Base-by-base conservation (phyloP, 73 alveolate genomes). In the Halteria grandinella region DNA sequence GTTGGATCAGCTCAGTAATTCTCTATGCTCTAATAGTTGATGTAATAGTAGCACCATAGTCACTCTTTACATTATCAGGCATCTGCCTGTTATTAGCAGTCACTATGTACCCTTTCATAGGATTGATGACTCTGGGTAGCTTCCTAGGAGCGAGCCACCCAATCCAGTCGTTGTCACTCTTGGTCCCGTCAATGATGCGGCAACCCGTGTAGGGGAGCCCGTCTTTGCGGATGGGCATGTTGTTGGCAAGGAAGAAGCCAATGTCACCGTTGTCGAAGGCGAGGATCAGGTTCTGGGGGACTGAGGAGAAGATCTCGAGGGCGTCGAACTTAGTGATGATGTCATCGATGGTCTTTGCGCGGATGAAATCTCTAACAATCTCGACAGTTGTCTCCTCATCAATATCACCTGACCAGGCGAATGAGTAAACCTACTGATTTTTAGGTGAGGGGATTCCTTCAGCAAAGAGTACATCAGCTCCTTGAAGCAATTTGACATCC, bases 31-130 rank as follows among this genome's bases (percentile, higher is more conserved):
- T 88, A 8, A 87, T 55, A 49, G 91, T 78, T 8, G 75, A 37
- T 1, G 77, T 55, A 34, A 58, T 29, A 10, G 76, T 40, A 15
- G 73, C 70, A 15, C 86, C 91, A 59, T 58, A 45, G 23, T 58
- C 83, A 11, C 24, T 12, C 12, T 72, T 50, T 5, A 54, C 57
- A 36, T 71, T 53, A 15, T 57, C 82, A 24, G 95, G 71, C 11
- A 85, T 87, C 0, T 92, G 88, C 47, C 92, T 93, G 71, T 93
- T 93, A 83, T 95, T 95, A 0, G 98, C 98, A 51, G 92, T 88
- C 0, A 92, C 97, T 20, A 95, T 73, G 87, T 62, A 96, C 20
- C 99, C 99, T 75, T 93, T 93, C 52, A 77, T 70, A 18, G 99
- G 99, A 79, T 95, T 96, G 15, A 77, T 55, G 17, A 91, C 85